Evolutionary conservation across 2,329 filamentous ascomycete genomes (phyloP).

Genomic region (Verticillium albo-atrum): DNA sequence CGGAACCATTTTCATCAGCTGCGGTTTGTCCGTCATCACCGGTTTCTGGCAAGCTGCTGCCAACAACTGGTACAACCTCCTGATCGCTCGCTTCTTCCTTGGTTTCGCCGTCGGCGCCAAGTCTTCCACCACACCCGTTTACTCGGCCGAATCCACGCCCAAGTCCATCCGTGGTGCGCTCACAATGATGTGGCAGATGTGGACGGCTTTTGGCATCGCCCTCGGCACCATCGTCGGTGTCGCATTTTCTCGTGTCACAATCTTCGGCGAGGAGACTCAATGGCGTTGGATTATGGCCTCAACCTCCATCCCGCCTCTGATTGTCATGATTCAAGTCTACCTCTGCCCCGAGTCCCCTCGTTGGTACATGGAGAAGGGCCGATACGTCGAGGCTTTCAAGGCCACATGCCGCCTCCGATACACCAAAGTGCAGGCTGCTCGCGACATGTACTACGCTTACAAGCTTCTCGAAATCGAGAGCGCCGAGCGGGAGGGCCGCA

Average conservation of each 20-base stretch:
- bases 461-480: constrained; percentile 27
- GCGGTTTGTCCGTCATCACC: constrained; percentile 45
- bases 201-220: constrained; percentile 30
- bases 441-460: constrained; percentile 47
- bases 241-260: constrained; percentile 20
- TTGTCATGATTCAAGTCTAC: constrained; percentile 47
- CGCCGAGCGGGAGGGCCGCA: constrained; percentile 19
- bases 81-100: constrained; percentile 27
- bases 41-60: constrained; percentile 50
- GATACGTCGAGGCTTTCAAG: constrained; percentile 37
- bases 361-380: constrained; percentile 48
- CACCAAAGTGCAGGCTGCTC: constrained; percentile 40
- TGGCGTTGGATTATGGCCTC: constrained; percentile 41
- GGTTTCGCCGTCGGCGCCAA: constrained; percentile 33
- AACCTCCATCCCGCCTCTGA: constrained; percentile 47
- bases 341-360: constrained; percentile 50
- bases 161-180: constrained; percentile 33
- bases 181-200: constrained; percentile 30
- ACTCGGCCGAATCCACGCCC: constrained; percentile 30
- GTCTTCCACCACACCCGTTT: constrained; percentile 28
- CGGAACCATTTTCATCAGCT: constrained; percentile 61
- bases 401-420: constrained; percentile 42
- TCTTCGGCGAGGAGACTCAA: constrained; percentile 27
- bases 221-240: constrained; percentile 33
- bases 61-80: constrained; percentile 27